Conservation (phyloP, 179 eudicot genomes). For the Beta corolliflora region DNA sequence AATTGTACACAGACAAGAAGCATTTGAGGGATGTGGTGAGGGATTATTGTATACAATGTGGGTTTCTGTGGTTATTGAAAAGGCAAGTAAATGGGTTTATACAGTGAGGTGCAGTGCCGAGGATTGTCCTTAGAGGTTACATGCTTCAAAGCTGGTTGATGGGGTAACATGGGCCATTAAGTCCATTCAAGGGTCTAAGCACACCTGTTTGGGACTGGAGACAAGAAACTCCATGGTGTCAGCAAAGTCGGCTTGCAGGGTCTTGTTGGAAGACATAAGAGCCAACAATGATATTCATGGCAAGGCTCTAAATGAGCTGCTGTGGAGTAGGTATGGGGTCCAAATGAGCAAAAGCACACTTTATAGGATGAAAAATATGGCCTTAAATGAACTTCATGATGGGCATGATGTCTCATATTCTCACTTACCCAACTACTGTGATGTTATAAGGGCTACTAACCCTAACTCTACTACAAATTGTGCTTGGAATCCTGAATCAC, state of each 20-base stretch:
- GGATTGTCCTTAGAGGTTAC: not conserved
- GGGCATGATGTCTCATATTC: slow-evolving; percentile 13
- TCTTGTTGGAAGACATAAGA: not conserved
- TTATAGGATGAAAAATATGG: not conserved
- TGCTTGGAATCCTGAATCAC: not conserved
- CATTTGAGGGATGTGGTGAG: not conserved
- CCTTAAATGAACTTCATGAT: not conserved
- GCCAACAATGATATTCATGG: not conserved
- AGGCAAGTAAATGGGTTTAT: not conserved
- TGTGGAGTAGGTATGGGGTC: not conserved
- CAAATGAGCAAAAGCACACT: not conserved
- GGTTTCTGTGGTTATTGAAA: too few relatives aligned
- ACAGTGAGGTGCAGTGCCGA: not conserved
- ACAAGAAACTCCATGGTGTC: not conserved
- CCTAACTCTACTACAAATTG: not conserved
- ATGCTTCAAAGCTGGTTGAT: not conserved
- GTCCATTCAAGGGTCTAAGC: not conserved
- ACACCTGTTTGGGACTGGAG: not conserved
- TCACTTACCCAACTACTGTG: not conserved
- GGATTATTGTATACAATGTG: not conserved
- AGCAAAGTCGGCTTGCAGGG: not conserved
- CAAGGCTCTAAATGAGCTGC: not conserved
- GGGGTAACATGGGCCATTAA: not conserved
- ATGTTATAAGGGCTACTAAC: not conserved
- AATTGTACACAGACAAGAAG: not conserved